These are phyloP conservation scores for Globisporangium sylvaticum DNA, from an alignment of 352 stramenopile genomes.

Conservation along the genomic window DNA sequence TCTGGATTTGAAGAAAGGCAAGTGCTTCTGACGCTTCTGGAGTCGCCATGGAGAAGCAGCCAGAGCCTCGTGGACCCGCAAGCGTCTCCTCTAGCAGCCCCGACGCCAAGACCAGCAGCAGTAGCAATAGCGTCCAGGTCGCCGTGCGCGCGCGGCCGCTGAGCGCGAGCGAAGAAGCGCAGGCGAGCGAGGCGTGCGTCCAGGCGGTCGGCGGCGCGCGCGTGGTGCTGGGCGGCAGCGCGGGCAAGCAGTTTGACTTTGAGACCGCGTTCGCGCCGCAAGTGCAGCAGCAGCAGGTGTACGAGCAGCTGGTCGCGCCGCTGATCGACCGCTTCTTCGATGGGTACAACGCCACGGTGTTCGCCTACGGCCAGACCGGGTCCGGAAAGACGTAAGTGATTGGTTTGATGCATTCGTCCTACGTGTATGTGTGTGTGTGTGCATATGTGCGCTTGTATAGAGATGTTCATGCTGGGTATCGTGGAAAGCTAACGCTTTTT, in stretches of 20 bases:
- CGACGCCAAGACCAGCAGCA: background rate
- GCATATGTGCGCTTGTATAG: background rate
- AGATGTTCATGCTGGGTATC: background rate
- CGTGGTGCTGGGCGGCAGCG: slow-evolving; percentile 30
- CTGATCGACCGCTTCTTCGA: slow-evolving; percentile 88
- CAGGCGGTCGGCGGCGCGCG: slow-evolving; percentile 11
- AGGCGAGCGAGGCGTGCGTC: slow-evolving; percentile 39
- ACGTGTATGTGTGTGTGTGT: background rate
- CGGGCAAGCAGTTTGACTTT: slow-evolving; percentile 65
- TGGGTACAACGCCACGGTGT: slow-evolving; percentile 94
- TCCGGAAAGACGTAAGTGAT: slow-evolving; percentile 62
- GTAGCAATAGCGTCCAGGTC: slow-evolving; percentile 37
- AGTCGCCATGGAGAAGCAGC: background rate
- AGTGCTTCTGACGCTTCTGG: too few species aligned
- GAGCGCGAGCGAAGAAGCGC: slow-evolving; percentile 32
- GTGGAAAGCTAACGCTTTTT: background rate
- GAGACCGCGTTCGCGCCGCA: slow-evolving; percentile 65
- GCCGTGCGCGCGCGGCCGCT: slow-evolving; percentile 50
- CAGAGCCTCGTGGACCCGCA: background rate
- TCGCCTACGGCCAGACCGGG: slow-evolving; percentile 94
- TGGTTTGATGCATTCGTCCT: background rate
- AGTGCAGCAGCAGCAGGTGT: slow-evolving; percentile 36
- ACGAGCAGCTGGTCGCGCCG: slow-evolving; percentile 43
- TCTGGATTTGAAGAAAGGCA: background rate
- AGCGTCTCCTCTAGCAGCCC: background rate